Conservation (phyloP, 2,329 filamentous ascomycete species). For the Colletotrichum camelliae region DNA sequence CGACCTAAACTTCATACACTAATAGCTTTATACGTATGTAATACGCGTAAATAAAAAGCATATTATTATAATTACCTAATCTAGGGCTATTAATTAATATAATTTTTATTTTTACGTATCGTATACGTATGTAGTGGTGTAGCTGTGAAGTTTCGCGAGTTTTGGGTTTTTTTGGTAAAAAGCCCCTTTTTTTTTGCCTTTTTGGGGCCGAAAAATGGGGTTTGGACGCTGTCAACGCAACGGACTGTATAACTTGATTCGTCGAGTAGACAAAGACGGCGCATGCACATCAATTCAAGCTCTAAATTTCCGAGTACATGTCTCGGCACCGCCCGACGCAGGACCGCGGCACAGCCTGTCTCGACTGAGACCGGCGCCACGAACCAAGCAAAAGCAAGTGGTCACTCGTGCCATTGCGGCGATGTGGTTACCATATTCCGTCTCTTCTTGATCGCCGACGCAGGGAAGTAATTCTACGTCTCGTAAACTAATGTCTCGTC, state of each 20-base stretch:
- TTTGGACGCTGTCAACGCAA: too few relatives aligned
- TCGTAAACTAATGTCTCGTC: background rate
- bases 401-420: background rate
- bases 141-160: too few relatives aligned
- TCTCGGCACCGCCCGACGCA: background rate
- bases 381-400: background rate
- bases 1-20: too few relatives aligned
- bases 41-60: too few relatives aligned
- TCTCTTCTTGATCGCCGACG: background rate
- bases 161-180: too few relatives aligned
- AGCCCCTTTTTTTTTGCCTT: too few relatives aligned
- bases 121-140: too few relatives aligned
- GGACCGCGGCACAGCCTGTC: background rate
- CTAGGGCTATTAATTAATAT: too few relatives aligned
- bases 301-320: background rate
- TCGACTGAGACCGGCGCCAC: background rate
- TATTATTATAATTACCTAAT: too few relatives aligned
- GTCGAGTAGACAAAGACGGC: background rate
- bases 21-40: too few relatives aligned
- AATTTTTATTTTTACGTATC: too few relatives aligned
- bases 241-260: background rate
- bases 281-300: background rate
- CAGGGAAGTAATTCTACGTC: background rate
- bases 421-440: background rate
- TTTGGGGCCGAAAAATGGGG: too few relatives aligned